phyloP scores from a whole-genome alignment of 73 alveolate species.

The Paramecium primaurelia region DNA sequence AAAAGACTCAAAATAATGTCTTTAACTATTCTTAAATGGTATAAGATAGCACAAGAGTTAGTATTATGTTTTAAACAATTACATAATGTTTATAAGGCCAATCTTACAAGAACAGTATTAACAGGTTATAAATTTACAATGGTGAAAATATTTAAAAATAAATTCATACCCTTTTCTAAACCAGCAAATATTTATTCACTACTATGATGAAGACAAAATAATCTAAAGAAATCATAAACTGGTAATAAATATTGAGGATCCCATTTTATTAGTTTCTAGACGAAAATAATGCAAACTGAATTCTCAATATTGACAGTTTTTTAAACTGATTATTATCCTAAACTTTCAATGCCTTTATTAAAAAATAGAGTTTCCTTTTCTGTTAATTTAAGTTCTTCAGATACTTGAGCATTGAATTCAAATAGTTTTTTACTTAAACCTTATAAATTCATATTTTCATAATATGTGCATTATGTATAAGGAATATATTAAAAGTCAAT shows the following conservation, averaged over 20 bases:
- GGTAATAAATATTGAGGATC: constrained; percentile 88
- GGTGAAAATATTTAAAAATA: not conserved
- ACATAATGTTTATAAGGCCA: not conserved
- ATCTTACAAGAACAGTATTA: not conserved
- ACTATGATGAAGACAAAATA: constrained; percentile 79
- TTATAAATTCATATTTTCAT: constrained; percentile 81
- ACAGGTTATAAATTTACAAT: not conserved
- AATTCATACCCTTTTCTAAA: constrained; percentile 30
- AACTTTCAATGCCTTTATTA: constrained; percentile 69
- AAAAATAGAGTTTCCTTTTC: constrained; percentile 79
- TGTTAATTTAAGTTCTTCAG: constrained; percentile 67
- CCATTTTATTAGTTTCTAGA: constrained; percentile 84
- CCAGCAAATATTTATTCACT: constrained; percentile 45
- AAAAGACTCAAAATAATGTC: not conserved
- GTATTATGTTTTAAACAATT: constrained; percentile 12
- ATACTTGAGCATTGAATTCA: constrained; percentile 76
- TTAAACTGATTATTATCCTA: constrained; percentile 68
- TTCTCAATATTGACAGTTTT: constrained; percentile 79
- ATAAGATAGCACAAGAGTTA: not conserved
- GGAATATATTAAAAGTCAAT: constrained; percentile 74
- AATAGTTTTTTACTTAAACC: constrained; percentile 89
- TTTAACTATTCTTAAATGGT: not conserved
- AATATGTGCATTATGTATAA: constrained; percentile 64
- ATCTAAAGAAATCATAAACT: constrained; percentile 91
- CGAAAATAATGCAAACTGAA: constrained; percentile 68